A percentile compares a stretch with the other conserved stretches of the same genome.
Evolutionary conservation across 208 protist species (phyloP).

Genomic region (Tritrichomonas foetus): DNA sequence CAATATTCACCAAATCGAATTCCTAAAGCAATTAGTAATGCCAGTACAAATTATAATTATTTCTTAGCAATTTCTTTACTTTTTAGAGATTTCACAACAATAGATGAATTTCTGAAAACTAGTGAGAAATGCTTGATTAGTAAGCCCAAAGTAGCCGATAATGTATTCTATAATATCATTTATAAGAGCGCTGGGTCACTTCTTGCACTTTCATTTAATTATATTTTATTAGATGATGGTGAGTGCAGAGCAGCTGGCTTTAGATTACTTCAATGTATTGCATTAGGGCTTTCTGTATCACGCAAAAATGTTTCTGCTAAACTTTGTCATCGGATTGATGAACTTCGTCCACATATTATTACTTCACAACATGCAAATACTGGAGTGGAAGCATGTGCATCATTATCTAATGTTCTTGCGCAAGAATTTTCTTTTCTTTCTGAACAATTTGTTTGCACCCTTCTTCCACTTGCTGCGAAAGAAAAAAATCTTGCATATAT

Average conservation of each 20-base stretch:
- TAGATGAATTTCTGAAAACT: not conserved
- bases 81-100: not conserved
- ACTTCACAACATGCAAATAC: not conserved
- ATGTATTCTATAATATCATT: not conserved
- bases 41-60: not conserved
- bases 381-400: not conserved
- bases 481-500: not conserved
- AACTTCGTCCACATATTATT: not conserved
- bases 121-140: not conserved
- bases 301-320: not conserved
- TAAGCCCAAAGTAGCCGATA: not conserved
- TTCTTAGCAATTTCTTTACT: not conserved
- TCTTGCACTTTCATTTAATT: not conserved
- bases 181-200: not conserved
- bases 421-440: not conserved
- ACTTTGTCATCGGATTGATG: not conserved
- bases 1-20: not conserved
- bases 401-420: not conserved
- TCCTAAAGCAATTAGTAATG: not conserved
- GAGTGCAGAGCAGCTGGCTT: not conserved
- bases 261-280: not conserved
- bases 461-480: not conserved
- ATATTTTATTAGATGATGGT: not conserved
- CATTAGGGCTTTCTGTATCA: not conserved
- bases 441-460: not conserved